These are phyloP conservation scores for Amylostereum chailletii DNA, from an alignment of 1,284 basidiomycete species.

Conservation along the genomic window DNA sequence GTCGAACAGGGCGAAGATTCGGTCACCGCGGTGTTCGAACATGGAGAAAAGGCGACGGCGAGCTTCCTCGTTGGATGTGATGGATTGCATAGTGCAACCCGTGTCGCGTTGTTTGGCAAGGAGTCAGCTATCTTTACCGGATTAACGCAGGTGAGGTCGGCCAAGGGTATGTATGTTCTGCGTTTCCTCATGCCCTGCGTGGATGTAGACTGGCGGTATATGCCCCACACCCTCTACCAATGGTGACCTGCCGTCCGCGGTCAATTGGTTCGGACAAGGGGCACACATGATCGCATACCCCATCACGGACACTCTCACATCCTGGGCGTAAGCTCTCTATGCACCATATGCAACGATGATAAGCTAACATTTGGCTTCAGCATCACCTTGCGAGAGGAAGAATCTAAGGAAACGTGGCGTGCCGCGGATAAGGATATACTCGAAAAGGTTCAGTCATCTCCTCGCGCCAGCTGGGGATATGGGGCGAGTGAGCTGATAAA, in stretches of 20 bases:
- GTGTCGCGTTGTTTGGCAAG: constrained; percentile 31
- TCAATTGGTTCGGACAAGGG: constrained; percentile 29
- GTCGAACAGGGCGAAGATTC: constrained; percentile 24
- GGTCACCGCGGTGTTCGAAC: constrained; percentile 28
- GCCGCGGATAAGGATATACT: constrained; percentile 24
- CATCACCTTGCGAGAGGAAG: constrained; percentile 27
- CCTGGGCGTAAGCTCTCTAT: constrained; percentile 30
- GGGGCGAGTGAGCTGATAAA: constrained; percentile 29
- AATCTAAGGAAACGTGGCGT: constrained; percentile 35
- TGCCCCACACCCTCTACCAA: constrained; percentile 20
- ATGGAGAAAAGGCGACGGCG: constrained; percentile 27
- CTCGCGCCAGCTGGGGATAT: constrained; percentile 24
- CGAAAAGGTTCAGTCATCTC: constrained; percentile 22
- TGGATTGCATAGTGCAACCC: constrained; percentile 35
- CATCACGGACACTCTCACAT: constrained; percentile 21
- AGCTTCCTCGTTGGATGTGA: constrained; percentile 39
- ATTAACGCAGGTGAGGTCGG: constrained; percentile 26
- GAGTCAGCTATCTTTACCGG: constrained; percentile 30
- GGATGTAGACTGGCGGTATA: constrained; percentile 25
- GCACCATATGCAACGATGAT: not conserved
- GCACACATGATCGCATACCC: constrained; percentile 32
- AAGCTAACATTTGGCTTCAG: constrained; percentile 15
- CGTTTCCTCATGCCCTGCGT: not conserved
- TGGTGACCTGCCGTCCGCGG: constrained; percentile 13
- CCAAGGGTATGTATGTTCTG: not conserved